Conservation (phyloP, 139 green algal genomes). For the Haematococcus lacustris region DNA sequence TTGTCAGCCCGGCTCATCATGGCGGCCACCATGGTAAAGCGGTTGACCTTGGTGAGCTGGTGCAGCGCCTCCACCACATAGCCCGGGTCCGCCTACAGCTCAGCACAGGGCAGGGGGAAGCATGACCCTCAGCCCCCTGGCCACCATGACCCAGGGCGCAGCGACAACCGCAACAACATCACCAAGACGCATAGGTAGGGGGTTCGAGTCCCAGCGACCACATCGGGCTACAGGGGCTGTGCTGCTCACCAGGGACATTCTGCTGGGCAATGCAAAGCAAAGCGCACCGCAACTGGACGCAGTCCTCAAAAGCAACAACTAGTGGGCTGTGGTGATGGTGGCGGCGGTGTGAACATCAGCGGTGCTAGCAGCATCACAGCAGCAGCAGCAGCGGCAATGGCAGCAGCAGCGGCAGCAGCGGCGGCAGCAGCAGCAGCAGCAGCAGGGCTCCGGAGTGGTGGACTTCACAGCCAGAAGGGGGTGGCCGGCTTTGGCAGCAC, state of each 20-base stretch:
- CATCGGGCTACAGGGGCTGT: neutral
- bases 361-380: too few species aligned
- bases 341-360: too few species aligned
- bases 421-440: slow-evolving; percentile 15
- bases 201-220: neutral
- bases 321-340: too few species aligned
- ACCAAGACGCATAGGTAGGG: neutral
- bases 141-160: neutral
- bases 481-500: slow-evolving; percentile 17
- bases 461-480: slow-evolving; percentile 5
- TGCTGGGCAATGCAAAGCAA: too few species aligned
- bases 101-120: neutral
- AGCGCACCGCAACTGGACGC: too few species aligned
- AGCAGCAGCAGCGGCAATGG: slow-evolving; percentile 6
- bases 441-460: neutral
- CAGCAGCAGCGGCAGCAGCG: slow-evolving; percentile 1
- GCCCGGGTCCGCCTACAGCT: neutral
- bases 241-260: neutral
- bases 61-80: neutral
- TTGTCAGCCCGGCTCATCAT: slow-evolving; percentile 12
- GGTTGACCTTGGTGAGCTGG: slow-evolving; percentile 6
- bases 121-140: slow-evolving; percentile 5
- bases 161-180: neutral
- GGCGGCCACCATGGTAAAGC: slow-evolving; percentile 10
- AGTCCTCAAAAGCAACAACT: too few species aligned